phyloP scores from a whole-genome alignment of 345 rosid genomes.

The Clarkia xantiana region DNA sequence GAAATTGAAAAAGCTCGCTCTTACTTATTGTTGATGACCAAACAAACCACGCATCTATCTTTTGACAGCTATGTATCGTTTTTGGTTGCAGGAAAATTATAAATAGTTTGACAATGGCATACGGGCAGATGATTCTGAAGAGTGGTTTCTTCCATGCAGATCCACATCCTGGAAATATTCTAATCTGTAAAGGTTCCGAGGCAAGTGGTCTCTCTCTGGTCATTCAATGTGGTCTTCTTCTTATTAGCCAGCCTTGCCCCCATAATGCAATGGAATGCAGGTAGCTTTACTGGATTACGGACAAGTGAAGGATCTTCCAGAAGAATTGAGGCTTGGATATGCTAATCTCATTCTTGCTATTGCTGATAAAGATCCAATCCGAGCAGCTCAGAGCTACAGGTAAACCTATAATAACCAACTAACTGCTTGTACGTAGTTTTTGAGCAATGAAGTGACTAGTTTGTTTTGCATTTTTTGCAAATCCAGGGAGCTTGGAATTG shows the following conservation, averaged over 20 bases:
- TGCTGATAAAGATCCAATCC: slow-evolving; percentile 49
- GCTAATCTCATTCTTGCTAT: slow-evolving; percentile 83
- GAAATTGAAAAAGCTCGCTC: background rate
- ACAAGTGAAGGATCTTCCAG: slow-evolving; percentile 94
- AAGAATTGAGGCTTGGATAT: slow-evolving; percentile 66
- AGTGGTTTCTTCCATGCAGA: slow-evolving; percentile 96
- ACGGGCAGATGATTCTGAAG: slow-evolving; percentile 94
- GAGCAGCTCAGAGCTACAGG: slow-evolving; percentile 65
- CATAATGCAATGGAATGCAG: slow-evolving; percentile 18
- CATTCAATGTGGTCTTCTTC: slow-evolving; percentile 2
- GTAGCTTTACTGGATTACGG: slow-evolving; percentile 91
- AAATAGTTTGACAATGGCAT: slow-evolving; percentile 61
- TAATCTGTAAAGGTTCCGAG: slow-evolving; percentile 83
- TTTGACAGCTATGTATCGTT: background rate
- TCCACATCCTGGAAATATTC: slow-evolving; percentile 94
- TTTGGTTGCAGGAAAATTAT: slow-evolving; percentile 57
- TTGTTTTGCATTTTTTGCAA: slow-evolving; percentile 1
- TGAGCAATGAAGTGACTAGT: slow-evolving; percentile 1
- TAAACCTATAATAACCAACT: slow-evolving; percentile 8
- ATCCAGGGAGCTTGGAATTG: slow-evolving; percentile 71
- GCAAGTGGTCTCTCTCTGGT: slow-evolving; percentile 23
- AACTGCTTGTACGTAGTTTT: background rate
- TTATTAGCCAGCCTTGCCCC: background rate
- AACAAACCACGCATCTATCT: no score
- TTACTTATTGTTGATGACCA: background rate